Evolutionary conservation across 331 rosid species (phyloP), one percentile per base, ranked within the genome.

Genomic region (Prunus yedoensis): DNA sequence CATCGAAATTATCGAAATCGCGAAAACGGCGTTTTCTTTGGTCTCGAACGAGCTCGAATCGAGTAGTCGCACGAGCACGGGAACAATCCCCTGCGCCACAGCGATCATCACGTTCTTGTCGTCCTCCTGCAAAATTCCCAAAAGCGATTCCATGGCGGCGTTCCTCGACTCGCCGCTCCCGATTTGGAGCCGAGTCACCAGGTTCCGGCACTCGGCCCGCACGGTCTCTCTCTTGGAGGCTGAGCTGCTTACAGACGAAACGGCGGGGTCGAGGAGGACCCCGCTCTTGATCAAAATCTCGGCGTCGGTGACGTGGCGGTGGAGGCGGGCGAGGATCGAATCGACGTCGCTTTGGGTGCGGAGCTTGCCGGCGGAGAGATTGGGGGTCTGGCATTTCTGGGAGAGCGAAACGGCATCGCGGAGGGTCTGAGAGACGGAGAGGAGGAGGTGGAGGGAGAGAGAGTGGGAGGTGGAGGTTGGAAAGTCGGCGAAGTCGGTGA

Each of bases 41-140:
- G 71, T 74, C 18, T 88, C 95, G 12, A 67, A 21, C 50, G 80
- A 76, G 51, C 86, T 74, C 21, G 98, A 92, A 78, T 95, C 99
- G 5, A 92, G 90, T 10, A 89, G 56, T 8, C 92, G 90, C 38
- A 89, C 86, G 27, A 95, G 90, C 23, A 92, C 88, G 15, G 96
- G 97, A 45, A 95, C 94, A 1, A 88, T 85, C 4, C 99, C 99
- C 81, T 95, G 99, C 8, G 97, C 97, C 14, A 91, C 97, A 0
- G 94, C 89, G 8, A 90, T 90, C 47, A 89, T 85, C 10, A 95
- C 99, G 77, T 95, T 90, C 87, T 95, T 95, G 45, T 92, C 99
- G 68, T 90, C 96, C 79, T 83, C 86, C 28, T 81, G 78, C 3
- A 95, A 81, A 8, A 95, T 53, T 32, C 64, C 65, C 15, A 90